These are phyloP conservation scores for Verticillium zaregamsianum DNA, from an alignment of 2,329 filamentous ascomycete genomes.

Conservation along the genomic window DNA sequence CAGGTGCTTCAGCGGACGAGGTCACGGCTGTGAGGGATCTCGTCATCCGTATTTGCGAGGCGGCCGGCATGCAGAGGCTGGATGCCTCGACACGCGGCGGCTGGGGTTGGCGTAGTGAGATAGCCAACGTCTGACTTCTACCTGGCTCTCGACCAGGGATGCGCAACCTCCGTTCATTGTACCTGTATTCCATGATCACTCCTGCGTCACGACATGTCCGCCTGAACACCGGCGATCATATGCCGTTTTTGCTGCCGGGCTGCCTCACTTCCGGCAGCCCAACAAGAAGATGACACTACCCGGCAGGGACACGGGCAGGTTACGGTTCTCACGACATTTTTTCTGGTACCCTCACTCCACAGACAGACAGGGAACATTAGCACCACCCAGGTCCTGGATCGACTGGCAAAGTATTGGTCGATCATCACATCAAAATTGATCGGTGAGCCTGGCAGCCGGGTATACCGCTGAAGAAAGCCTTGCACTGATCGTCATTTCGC, in stretches of 20 bases:
- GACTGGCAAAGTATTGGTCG: background rate
- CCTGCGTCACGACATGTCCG: no score
- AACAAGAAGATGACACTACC: no score
- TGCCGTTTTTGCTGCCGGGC: no score
- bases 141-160: no score
- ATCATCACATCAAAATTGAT: background rate
- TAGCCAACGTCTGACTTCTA: constrained; percentile 30
- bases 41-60: constrained; percentile 40
- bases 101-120: constrained; percentile 42
- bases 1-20: constrained; percentile 42
- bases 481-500: background rate
- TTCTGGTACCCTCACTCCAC: background rate
- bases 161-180: no score
- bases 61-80: constrained; percentile 40
- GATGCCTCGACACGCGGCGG: constrained; percentile 26
- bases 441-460: background rate
- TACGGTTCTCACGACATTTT: no score
- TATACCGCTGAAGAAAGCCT: background rate
- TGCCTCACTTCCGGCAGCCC: no score
- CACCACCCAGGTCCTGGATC: background rate
- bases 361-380: background rate
- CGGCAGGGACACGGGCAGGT: no score
- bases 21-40: constrained; percentile 43
- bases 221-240: no score
- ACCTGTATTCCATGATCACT: no score